Evolutionary conservation across 257 asterid genomes (phyloP).

Genomic region (Fraxinus excelsior): DNA sequence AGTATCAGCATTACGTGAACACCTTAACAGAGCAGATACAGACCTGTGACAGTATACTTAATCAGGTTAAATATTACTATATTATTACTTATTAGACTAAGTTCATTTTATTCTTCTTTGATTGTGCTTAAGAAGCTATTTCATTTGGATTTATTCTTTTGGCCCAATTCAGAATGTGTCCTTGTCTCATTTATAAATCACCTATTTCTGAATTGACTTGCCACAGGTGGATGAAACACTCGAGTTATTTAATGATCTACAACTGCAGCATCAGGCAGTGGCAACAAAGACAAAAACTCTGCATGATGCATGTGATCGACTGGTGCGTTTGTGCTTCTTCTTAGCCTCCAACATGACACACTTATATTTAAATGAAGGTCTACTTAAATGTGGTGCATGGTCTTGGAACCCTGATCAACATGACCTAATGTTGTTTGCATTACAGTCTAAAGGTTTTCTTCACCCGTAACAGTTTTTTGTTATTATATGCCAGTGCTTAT

Average conservation of each 20-base stretch:
- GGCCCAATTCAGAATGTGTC: conserved; percentile 19
- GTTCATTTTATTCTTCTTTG: conserved; percentile 9
- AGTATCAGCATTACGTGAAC: conserved; percentile 94
- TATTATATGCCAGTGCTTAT: conserved; percentile 17
- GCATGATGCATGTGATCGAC: conserved; percentile 98
- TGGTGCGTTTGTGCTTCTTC: conserved; percentile 58
- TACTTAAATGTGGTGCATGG: conserved; percentile 13
- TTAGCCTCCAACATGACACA: not conserved
- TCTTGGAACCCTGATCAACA: conserved; percentile 19
- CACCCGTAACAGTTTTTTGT: not conserved
- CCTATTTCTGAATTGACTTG: conserved; percentile 27
- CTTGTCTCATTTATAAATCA: conserved; percentile 21
- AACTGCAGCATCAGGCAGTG: conserved; percentile 94
- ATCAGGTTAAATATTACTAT: conserved; percentile 55
- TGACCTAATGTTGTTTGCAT: conserved; percentile 3
- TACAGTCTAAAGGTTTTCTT: conserved; percentile 1
- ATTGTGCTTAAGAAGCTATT: not conserved
- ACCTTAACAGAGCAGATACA: conserved; percentile 83
- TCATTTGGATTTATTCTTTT: conserved; percentile 10
- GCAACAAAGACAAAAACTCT: conserved; percentile 95
- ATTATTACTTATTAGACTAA: not conserved
- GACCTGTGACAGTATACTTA: conserved; percentile 88
- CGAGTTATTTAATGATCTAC: conserved; percentile 84
- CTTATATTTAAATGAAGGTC: not conserved
- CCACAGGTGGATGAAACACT: conserved; percentile 97